Evolutionary conservation across 2,329 filamentous ascomycete species (phyloP), one percentile per base, ranked within the genome.

Genomic region (Raffaelea deltoideospora): DNA sequence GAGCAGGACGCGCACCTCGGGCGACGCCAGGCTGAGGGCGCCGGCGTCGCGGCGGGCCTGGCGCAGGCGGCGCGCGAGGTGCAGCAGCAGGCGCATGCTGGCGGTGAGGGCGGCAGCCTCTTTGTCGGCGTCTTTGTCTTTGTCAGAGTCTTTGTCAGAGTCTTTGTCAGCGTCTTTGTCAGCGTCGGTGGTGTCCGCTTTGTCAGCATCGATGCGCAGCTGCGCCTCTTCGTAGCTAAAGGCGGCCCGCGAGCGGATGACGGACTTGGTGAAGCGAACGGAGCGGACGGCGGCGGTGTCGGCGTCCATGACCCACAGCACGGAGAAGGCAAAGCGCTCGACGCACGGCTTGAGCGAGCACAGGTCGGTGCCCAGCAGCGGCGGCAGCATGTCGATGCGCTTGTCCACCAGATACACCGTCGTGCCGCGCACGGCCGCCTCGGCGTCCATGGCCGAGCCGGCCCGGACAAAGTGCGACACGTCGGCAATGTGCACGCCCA

Each of bases 381-480:
- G 87, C 1, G 92, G 92, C 56, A 98, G 69, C 92, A 98, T 98
- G 64, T 98, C 92, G 50, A 98, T 98, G 49, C 90, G 86, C 67
- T 98, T 98, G 59, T 98, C 90, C 3, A 98, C 90, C 14, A 98
- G 67, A 54, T 98, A 98, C 21, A 98, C 90, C 0, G 88, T 96
- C 5, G 90, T 96, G 43, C 90, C 90, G 49, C 90, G 79, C 51
- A 93, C 75, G 52, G 85, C 90, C 3, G 90, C 90, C 60, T 98
- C 90, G 33, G 77, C 73, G 54, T 98, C 92, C 90, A 98, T 98
- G 37, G 90, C 80, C 51, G 88, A 98, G 56, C 83, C 86, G 20
- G 92, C 87, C 59, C 90, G 93, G 50, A 98, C 90, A 53, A 98
- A 98, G 59, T 98, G 82, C 10, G 90, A 96, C n/a, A 98, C 90